Evolutionary conservation across 2,329 filamentous ascomycete species (phyloP), one percentile per base, ranked within the genome.

Genomic region (Colletotrichum sojae): DNA sequence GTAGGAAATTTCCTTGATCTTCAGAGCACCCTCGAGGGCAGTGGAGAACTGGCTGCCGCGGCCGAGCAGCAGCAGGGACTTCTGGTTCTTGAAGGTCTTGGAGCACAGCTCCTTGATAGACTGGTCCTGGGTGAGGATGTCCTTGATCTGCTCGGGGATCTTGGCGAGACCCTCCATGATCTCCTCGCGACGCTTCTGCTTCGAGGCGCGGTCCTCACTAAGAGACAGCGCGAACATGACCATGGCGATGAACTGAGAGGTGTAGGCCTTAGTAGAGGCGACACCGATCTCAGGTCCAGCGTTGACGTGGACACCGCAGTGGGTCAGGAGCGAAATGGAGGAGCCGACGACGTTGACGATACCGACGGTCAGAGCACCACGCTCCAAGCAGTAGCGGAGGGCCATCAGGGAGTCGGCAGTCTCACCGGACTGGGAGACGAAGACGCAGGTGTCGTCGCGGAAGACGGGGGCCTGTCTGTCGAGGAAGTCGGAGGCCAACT

Each of bases 1-100:
- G 84, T 99, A 99, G 18, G 95, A 98, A 77, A 99, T 99, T 85
- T 99, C 96, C 90, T 99, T 99, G 84, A 99, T 99, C 89, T 99
- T 99, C 75, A 99, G 88, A 57, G 96, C 96, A 83, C 94, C 96
- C 87, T 99, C 96, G 22, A 99, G 90, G 65, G 96, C 96, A 76
- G 96, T 99, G 70, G 95, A 95, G 86, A 95, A 97, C 85, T 99
- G 96, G 80, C 94, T 94, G 75, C 96, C 96, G 86, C 96, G 93
- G 71, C 96, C 96, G 71, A 99, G 89, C 63, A 99, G 90, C 71
- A 99, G 88, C 77, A 99, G 84, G 73, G 93, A 97, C 90, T 98
- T 98, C 84, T 99, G 96, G 85, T 97, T 89, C 88, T 97, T 95
- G 90, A 99, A 94, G 71, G 90, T 95, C 80, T 94, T 94, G 78